Conservation (phyloP, 495 filamentous ascomycete genomes). For the Letharia lupina region DNA sequence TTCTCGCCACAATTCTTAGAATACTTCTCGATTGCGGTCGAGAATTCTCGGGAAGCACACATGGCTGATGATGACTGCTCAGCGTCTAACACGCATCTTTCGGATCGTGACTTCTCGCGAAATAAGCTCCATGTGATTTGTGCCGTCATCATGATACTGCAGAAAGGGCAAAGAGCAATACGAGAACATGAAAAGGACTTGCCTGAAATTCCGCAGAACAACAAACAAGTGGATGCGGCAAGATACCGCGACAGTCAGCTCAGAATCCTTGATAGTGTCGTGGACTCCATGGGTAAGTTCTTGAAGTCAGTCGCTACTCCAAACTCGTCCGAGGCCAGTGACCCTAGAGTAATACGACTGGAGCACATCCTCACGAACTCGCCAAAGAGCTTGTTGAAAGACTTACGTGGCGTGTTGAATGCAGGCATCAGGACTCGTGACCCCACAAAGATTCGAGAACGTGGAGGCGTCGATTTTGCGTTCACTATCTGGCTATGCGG, state of each 20-base stretch:
- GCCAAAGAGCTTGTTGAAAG: constrained; percentile 16
- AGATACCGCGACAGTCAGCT: constrained; percentile 23
- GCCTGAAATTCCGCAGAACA: constrained; percentile 16
- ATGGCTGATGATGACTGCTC: background rate
- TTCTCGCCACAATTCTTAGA: constrained; percentile 24
- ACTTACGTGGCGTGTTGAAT: constrained; percentile 22
- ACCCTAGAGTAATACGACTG: constrained; percentile 19
- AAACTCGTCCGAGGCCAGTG: background rate
- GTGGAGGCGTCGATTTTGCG: constrained; percentile 20
- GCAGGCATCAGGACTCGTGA: constrained; percentile 24
- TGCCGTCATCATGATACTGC: constrained; percentile 24
- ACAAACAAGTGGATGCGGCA: constrained; percentile 22
- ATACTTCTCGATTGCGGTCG: constrained; percentile 22
- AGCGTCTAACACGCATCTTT: background rate
- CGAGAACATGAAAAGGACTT: constrained; percentile 6
- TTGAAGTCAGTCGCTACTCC: constrained; percentile 14
- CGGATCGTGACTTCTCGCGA: constrained; percentile 9
- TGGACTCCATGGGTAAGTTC: constrained; percentile 8
- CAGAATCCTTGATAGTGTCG: constrained; percentile 16
- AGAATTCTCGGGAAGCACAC: constrained; percentile 19
- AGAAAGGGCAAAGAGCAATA: constrained; percentile 21
- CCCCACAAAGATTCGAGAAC: constrained; percentile 18
- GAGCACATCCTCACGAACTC: constrained; percentile 18
- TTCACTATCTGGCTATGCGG: constrained; percentile 26
- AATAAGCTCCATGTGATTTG: constrained; percentile 24